Percentiles rank a stretch among this genome's conserved stretches.
Evolutionary conservation across 164 flowering plant genomes (phyloP).

Genomic region (Magnolia kwangsiensis): DNA sequence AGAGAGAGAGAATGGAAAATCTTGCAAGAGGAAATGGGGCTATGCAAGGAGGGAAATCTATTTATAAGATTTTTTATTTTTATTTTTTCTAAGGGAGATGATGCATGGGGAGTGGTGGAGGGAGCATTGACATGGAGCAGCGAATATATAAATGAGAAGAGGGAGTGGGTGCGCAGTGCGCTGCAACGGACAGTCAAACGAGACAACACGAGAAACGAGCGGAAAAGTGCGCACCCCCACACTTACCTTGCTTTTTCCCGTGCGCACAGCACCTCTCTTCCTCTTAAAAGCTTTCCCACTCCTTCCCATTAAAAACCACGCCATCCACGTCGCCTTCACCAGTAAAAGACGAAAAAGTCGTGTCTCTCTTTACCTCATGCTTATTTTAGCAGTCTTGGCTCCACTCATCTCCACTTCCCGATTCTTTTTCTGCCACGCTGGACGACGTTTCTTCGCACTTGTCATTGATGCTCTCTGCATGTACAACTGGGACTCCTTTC

Average conservation of each 20-base stretch:
- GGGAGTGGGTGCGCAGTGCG: neutral
- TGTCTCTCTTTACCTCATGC: too few species aligned
- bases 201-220: constrained; percentile 20
- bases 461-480: too few species aligned
- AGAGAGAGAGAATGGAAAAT: neutral
- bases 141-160: neutral
- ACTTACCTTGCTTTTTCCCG: neutral
- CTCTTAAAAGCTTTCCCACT: neutral
- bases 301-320: neutral
- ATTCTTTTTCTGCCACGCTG: too few species aligned
- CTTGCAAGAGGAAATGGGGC: neutral
- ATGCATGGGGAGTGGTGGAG: neutral
- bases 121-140: neutral
- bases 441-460: too few species aligned
- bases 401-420: too few species aligned
- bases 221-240: constrained; percentile 10
- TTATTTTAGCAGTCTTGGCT: too few species aligned
- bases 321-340: neutral
- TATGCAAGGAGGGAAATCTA: neutral
- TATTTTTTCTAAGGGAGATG: too few species aligned
- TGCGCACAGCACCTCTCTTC: neutral
- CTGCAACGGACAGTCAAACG: constrained; percentile 14
- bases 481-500: too few species aligned
- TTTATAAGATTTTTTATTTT: too few species aligned
- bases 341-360: too few species aligned